A percentile compares a stretch with the other conserved stretches of the same genome.
phyloP scores from a whole-genome alignment of 2,329 filamentous ascomycete genomes.

The Remersonia thermophila region DNA sequence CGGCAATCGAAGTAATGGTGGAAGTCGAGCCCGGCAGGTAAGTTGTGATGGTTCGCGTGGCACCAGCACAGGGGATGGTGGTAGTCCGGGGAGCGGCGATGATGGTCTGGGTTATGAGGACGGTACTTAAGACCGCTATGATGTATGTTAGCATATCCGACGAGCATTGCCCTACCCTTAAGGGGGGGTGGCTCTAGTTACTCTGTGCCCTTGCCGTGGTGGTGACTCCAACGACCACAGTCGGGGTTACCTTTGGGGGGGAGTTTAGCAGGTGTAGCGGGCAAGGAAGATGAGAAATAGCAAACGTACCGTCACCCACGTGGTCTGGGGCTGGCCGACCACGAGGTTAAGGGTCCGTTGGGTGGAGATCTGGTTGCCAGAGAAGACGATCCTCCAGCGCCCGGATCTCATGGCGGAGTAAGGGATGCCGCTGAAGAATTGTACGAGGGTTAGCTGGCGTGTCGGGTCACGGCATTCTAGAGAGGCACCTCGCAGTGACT shows the following conservation, averaged over 20 bases:
- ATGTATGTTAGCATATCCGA: neutral
- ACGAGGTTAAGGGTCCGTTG: slow-evolving; percentile 26
- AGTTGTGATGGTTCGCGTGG: slow-evolving; percentile 25
- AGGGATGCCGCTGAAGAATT: slow-evolving; percentile 21
- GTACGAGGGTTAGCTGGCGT: no score
- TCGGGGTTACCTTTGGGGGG: slow-evolving; percentile 24
- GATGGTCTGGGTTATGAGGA: slow-evolving; percentile 23
- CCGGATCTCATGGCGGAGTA: slow-evolving; percentile 27
- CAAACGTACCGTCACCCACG: slow-evolving; percentile 23
- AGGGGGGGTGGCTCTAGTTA: slow-evolving; percentile 10
- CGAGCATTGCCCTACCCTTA: no score
- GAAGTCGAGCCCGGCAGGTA: slow-evolving; percentile 22
- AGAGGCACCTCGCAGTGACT: slow-evolving; percentile 2
- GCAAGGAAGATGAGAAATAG: neutral
- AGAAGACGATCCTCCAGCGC: slow-evolving; percentile 26
- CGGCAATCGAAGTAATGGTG: slow-evolving; percentile 20
- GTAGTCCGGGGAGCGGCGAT: slow-evolving; percentile 23
- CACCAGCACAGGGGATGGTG: slow-evolving; percentile 23
- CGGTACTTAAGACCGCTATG: slow-evolving; percentile 18
- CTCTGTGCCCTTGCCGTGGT: slow-evolving; percentile 26
- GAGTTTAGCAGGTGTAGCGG: neutral
- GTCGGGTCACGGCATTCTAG: no score
- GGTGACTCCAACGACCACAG: slow-evolving; percentile 25
- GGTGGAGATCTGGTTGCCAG: slow-evolving; percentile 24
- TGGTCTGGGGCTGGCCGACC: slow-evolving; percentile 22